Evolutionary conservation across 257 asterid species (phyloP), one percentile per base, ranked within the genome.

Genomic region (Striga asiatica): DNA sequence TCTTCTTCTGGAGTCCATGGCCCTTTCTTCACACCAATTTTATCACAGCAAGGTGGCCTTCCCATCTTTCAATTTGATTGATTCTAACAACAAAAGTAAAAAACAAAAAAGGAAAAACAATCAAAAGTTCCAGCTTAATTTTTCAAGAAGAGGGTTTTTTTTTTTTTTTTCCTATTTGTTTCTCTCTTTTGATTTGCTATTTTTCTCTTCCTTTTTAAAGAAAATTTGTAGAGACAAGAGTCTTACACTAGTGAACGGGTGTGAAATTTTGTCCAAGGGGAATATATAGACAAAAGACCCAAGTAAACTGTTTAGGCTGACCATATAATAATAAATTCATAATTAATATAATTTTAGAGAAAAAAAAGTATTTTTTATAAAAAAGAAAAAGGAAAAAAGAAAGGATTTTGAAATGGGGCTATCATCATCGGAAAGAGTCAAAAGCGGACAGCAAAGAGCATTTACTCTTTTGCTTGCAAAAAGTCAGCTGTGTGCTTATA

Each of bases 1-100:
- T 83, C 93, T 65, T 83, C 93, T 67, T 83, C 93, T 1, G 93
- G 93, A 11, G 93, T 80, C 93, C 93, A 83, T 28, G 94, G 89
- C 62, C 94, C 89, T 55, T 78, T 83, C 69, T 80, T 80, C 38
- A 83, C 86, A 5, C 86, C 86, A 32, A 57, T 39, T 63, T 74
- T 78, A 29, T 76, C 79, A 24, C 89, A 80, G 60, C 89, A 83
- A 65, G 93, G 83, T 50, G 85, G 83, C 18, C 93, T 77, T 41
- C 88, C 88, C 93, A 83, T 82, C 11, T 61, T 45, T 17, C 9
- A 29, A 5, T 5, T 7, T 5, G 35, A 29, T 29, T n/a, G n/a
- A n/a, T 2, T 7, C 32, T 27, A 27, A 27, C 32, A 27, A 27
- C 32, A 27, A 27, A 3, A 3, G n/a, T n/a, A n/a, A n/a, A n/a